Evolutionary conservation across 208 protist genomes (phyloP).

Genomic region (Acanthamoeba triangularis): DNA sequence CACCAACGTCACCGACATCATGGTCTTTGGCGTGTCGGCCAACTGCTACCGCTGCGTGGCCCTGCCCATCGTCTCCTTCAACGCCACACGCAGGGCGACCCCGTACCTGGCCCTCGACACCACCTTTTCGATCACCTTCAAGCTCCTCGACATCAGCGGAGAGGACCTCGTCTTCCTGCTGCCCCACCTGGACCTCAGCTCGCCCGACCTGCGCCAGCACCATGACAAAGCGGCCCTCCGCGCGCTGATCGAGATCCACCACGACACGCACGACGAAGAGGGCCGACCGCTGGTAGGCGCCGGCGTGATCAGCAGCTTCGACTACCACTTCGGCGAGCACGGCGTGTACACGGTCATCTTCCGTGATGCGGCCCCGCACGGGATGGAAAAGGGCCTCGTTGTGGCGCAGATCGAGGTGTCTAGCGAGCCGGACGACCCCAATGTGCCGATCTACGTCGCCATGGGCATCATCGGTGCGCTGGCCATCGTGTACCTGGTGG

Average conservation of each 20-base stretch:
- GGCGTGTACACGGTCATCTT: not conserved
- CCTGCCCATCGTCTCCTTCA: not conserved
- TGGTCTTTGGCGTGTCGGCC: not conserved
- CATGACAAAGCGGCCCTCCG: not conserved
- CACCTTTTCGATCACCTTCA: not conserved
- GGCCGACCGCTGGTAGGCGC: not conserved
- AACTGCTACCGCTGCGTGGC: slow-evolving; percentile 31
- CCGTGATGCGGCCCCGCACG: not conserved
- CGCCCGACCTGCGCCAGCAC: not conserved
- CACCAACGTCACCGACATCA: slow-evolving; percentile 17
- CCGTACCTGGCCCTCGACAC: slow-evolving; percentile 12
- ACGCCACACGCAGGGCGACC: not conserved
- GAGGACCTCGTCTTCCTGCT: not conserved
- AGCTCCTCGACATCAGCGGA: not conserved
- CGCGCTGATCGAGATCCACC: not conserved
- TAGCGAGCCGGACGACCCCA: not conserved
- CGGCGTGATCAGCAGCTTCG: not conserved
- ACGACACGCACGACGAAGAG: slow-evolving; percentile 11
- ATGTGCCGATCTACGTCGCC: slow-evolving; percentile 14
- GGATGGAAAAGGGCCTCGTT: not conserved
- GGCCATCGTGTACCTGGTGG: not conserved
- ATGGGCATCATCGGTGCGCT: slow-evolving; percentile 2
- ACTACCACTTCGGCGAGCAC: slow-evolving; percentile 40
- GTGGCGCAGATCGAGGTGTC: not conserved
- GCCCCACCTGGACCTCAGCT: not conserved